Evolutionary conservation across 2,329 filamentous ascomycete genomes (phyloP), one percentile per base, ranked within the genome.

Genomic region (Cercospora sp.): DNA sequence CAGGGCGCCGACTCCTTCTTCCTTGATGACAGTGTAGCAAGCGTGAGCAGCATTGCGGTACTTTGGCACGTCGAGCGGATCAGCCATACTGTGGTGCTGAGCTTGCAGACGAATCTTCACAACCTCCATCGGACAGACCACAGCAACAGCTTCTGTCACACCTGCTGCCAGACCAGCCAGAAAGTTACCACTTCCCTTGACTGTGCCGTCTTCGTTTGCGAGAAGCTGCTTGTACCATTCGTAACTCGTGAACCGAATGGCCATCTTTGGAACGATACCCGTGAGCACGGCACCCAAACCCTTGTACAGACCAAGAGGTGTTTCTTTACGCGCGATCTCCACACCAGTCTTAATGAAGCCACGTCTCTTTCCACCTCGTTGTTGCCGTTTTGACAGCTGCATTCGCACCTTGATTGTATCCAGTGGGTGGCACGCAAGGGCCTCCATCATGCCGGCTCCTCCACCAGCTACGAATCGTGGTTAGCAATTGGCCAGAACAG

Each of bases 341-440:
- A 86, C 82, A 70, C 95, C 95, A 1, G 95, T 99, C 65, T 85
- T 85, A 72, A 97, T 79, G 83, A 99, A 99, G 71, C 95, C 94
- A 74, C 93, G 91, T 75, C 90, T 89, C 76, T 94, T 92, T 45
- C 82, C 88, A 69, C 95, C 95, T 66, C 93, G 93, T 73, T 91
- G 88, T 60, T 91, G 93, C 79, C 95, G 89, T 73, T 91, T 88
- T 65, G 95, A 98, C 69, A 99, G 90, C 84, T 99, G 95, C 96
- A 99, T 99, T 75, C 95, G 93, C 70, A 99, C 95, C 87, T 99
- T 97, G 85, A 98, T 97, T 68, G 94, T 97, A 81, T 97, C 93
- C 68, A 98, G 87, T 70, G 95, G 95, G 85, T 99, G 95, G 81
- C 95, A 99, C 64, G 85, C 93, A 71, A 99, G 89, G 60, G 95